These are phyloP conservation scores for Candolleomyces aberdarensis DNA, from an alignment of 768 basidiomycete species.

Conservation along the genomic window DNA sequence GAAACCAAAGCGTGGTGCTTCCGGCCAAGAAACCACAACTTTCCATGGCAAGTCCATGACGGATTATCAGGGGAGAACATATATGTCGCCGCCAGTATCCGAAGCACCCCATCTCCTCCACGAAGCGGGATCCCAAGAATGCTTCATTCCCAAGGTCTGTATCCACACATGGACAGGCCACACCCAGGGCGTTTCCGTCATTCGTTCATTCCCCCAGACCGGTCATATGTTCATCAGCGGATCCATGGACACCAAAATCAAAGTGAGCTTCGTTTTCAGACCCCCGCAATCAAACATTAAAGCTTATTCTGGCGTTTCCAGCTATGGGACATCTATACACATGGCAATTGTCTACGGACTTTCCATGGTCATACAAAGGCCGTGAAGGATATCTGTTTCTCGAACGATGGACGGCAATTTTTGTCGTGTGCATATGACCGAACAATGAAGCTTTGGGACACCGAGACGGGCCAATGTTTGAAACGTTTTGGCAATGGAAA, in stretches of 20 bases:
- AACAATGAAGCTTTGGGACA: conserved; percentile 99
- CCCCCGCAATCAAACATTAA: neutral
- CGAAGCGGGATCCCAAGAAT: conserved; percentile 83
- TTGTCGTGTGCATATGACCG: conserved; percentile 94
- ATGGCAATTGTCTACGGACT: conserved; percentile 93
- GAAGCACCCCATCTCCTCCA: conserved; percentile 81
- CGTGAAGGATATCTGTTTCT: conserved; percentile 94
- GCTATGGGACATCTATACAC: conserved; percentile 98
- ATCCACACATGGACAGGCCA: conserved; percentile 99
- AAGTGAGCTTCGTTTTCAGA: conserved; percentile 44
- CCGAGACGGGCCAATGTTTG: conserved; percentile 96
- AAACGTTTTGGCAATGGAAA: conserved; percentile 98
- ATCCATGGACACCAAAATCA: conserved; percentile 98
- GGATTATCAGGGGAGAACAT: conserved; percentile 97
- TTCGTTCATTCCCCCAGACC: conserved; percentile 88
- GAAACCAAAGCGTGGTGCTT: conserved; percentile 73
- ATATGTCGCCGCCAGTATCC: conserved; percentile 90
- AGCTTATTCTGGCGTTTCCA: conserved; percentile 28
- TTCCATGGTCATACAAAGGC: conserved; percentile 97
- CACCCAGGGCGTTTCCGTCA: conserved; percentile 91
- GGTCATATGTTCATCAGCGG: conserved; percentile 93
- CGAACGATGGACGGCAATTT: conserved; percentile 88
- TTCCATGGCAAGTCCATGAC: conserved; percentile 97
- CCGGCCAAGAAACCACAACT: conserved; percentile 87
- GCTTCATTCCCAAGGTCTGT: conserved; percentile 93